A percentile compares a stretch with the other conserved stretches of the same genome.
phyloP scores from a whole-genome alignment of 352 stramenopile genomes.

The Lagenidium giganteum region DNA sequence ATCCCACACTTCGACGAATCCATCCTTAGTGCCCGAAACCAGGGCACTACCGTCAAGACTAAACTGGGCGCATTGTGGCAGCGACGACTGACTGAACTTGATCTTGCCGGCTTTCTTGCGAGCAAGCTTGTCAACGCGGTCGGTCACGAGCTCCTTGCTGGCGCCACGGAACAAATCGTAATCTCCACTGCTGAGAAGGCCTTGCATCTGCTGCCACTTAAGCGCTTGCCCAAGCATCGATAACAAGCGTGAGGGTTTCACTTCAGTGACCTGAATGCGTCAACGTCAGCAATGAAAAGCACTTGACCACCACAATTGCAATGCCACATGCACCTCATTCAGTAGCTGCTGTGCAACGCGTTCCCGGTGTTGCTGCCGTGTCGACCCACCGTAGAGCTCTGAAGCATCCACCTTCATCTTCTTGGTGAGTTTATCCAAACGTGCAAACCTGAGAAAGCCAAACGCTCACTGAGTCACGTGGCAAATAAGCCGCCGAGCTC shows the following conservation, averaged over 20 bases:
- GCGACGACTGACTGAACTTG: slow-evolving; percentile 86
- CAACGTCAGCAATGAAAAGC: background rate
- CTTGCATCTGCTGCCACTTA: slow-evolving; percentile 88
- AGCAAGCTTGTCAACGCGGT: slow-evolving; percentile 58
- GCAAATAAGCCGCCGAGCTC: too few relatives aligned
- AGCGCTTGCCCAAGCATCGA: slow-evolving; percentile 85
- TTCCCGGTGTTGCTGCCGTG: slow-evolving; percentile 78
- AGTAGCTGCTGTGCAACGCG: slow-evolving; percentile 74
- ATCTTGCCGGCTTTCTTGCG: slow-evolving; percentile 74
- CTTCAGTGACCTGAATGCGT: slow-evolving; percentile 27
- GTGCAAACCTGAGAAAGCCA: slow-evolving; percentile 57
- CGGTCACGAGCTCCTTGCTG: slow-evolving; percentile 42
- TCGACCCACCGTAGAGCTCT: slow-evolving; percentile 56
- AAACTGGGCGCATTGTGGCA: slow-evolving; percentile 84
- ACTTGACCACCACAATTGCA: background rate
- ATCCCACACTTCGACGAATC: slow-evolving; percentile 94
- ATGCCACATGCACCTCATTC: slow-evolving; percentile 37
- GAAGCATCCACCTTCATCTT: slow-evolving; percentile 53
- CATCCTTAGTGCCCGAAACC: slow-evolving; percentile 92
- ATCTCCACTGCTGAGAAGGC: slow-evolving; percentile 54
- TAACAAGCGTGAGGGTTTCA: slow-evolving; percentile 86
- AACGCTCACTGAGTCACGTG: too few relatives aligned
- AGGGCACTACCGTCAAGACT: slow-evolving; percentile 85
- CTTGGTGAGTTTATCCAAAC: slow-evolving; percentile 76
- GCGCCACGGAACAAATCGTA: slow-evolving; percentile 81